Conservation (phyloP, 306 rosid species). For the Pterocarpus macrocarpus region DNA sequence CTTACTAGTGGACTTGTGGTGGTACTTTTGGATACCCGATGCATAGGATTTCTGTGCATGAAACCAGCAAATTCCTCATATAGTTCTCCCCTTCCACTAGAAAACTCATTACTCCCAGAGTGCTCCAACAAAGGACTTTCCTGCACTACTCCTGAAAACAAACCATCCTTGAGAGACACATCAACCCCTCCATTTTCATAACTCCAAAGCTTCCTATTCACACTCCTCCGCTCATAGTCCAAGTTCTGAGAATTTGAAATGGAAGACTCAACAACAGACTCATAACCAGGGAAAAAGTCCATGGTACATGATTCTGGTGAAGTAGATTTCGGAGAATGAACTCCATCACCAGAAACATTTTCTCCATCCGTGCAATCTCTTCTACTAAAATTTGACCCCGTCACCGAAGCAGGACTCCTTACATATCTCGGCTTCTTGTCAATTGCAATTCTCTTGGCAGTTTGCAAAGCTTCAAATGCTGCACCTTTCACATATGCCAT, state of each 20-base stretch:
- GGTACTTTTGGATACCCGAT: conserved; percentile 69
- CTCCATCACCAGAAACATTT: conserved; percentile 52
- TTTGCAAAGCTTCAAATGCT: conserved; percentile 87
- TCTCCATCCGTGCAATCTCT: conserved; percentile 51
- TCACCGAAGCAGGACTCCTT: conserved; percentile 65
- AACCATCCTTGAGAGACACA: conserved; percentile 87
- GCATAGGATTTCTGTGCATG: conserved; percentile 52
- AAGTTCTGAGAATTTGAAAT: conserved; percentile 45
- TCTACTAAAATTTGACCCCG: conserved; percentile 74
- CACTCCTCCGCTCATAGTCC: conserved; percentile 57
- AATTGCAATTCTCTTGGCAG: conserved; percentile 70
- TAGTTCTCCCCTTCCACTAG: conserved; percentile 41
- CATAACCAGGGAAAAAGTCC: conserved; percentile 72
- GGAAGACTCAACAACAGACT: conserved; percentile 67
- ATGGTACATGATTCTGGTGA: conserved; percentile 81
- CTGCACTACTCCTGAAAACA: conserved; percentile 57
- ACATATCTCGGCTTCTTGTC: conserved; percentile 62
- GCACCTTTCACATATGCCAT: conserved; percentile 89
- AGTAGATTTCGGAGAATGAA: conserved; percentile 58
- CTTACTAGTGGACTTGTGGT: conserved; percentile 76
- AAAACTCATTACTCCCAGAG: conserved; percentile 45
- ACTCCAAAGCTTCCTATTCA: conserved; percentile 82
- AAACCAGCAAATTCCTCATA: conserved; percentile 71
- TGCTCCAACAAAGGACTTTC: conserved; percentile 51
- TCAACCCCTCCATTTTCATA: conserved; percentile 75